Evolutionary conservation across 192 early-diverging fungal genomes (phyloP).

Genomic region (Kappamyces sp.): DNA sequence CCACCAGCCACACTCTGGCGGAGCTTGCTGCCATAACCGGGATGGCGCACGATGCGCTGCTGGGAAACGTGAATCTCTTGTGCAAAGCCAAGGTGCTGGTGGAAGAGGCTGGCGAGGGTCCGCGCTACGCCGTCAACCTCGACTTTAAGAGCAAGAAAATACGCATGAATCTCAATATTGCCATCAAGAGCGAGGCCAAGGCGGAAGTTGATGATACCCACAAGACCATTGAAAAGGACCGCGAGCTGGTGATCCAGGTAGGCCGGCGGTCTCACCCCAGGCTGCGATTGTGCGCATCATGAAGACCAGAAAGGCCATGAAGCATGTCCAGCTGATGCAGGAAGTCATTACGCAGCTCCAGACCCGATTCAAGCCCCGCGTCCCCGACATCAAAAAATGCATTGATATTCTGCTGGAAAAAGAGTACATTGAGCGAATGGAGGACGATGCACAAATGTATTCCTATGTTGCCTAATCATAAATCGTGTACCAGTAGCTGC

Average conservation of each 20-base stretch:
- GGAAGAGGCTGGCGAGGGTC: constrained; percentile 33
- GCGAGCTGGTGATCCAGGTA: constrained; percentile 88
- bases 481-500: constrained; percentile 76
- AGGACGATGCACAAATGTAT: constrained; percentile 75
- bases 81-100: constrained; percentile 78
- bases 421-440: constrained; percentile 86
- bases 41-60: constrained; percentile 61
- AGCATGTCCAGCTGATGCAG: constrained; percentile 75
- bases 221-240: constrained; percentile 85
- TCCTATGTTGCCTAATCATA: constrained; percentile 71
- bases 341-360: constrained; percentile 85
- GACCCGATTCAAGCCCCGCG: constrained; percentile 80
- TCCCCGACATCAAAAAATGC: constrained; percentile 91
- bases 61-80: constrained; percentile 65
- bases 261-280: constrained; percentile 26
- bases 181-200: constrained; percentile 84
- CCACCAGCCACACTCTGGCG: constrained; percentile 65
- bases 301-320: constrained; percentile 92
- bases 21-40: constrained; percentile 73
- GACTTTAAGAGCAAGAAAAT: constrained; percentile 77
- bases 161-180: constrained; percentile 79
- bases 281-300: constrained; percentile 99
- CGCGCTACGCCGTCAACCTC: constrained; percentile 68
- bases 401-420: constrained; percentile 91
- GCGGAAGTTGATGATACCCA: constrained; percentile 87